phyloP scores from a whole-genome alignment of 2,329 filamentous ascomycete genomes.

The Alternaria incomplexa region DNA sequence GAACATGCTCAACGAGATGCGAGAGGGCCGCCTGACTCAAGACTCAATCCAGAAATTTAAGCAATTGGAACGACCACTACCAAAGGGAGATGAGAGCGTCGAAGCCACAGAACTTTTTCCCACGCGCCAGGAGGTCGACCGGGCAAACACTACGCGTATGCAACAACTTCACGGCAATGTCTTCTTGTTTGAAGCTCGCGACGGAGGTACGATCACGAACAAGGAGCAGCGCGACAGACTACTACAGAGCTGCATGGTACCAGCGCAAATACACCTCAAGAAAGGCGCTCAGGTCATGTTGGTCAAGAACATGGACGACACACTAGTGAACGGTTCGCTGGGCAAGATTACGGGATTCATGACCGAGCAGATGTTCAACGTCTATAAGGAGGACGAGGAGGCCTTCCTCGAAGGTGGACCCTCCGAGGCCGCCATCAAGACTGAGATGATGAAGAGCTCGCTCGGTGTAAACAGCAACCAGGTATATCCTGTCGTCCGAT shows the following conservation, averaged over 20 bases:
- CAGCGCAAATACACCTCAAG: slow-evolving; percentile 79
- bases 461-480: slow-evolving; percentile 57
- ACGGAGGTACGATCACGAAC: slow-evolving; percentile 73
- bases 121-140: slow-evolving; percentile 86
- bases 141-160: slow-evolving; percentile 79
- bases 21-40: slow-evolving; percentile 80
- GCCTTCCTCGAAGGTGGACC: slow-evolving; percentile 59
- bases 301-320: slow-evolving; percentile 98
- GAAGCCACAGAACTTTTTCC: slow-evolving; percentile 93
- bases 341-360: slow-evolving; percentile 86
- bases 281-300: slow-evolving; percentile 97
- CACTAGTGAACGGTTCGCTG: slow-evolving; percentile 90
- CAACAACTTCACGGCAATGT: slow-evolving; percentile 70
- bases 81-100: slow-evolving; percentile 72
- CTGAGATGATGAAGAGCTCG: slow-evolving; percentile 56
- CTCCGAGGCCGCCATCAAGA: slow-evolving; percentile 46
- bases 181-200: slow-evolving; percentile 73
- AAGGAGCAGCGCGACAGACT: slow-evolving; percentile 74
- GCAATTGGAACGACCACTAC: slow-evolving; percentile 68
- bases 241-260: slow-evolving; percentile 91
- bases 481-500: slow-evolving; percentile 84
- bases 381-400: slow-evolving; percentile 64
- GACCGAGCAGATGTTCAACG: slow-evolving; percentile 67
- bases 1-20: slow-evolving; percentile 96
- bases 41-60: slow-evolving; percentile 79